Evolutionary conservation across 306 rosid species (phyloP).

Genomic region (Inga oerstediana): DNA sequence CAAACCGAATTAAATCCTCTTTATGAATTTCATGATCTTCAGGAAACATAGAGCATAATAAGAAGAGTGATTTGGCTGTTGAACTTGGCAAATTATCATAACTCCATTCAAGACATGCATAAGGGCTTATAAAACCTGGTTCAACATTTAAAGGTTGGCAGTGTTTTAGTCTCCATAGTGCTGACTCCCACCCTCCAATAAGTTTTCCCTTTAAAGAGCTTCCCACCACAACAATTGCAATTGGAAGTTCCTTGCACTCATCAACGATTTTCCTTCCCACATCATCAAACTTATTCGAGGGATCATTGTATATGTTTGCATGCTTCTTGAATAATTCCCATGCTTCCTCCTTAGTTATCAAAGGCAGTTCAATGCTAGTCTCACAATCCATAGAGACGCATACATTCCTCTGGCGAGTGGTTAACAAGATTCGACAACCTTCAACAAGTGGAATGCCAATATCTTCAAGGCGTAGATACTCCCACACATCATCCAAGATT

Average conservation of each 20-base stretch:
- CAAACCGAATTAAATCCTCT: background rate
- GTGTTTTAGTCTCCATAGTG: background rate
- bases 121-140: background rate
- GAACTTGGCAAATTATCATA: background rate
- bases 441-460: background rate
- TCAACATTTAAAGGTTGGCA: background rate
- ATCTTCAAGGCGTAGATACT: background rate
- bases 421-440: background rate
- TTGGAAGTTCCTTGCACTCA: background rate
- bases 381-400: background rate
- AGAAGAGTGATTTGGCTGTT: background rate
- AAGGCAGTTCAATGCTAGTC: background rate
- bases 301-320: background rate
- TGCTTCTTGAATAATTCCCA: background rate
- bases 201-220: background rate
- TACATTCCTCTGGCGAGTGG: background rate
- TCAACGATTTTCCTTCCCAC: background rate
- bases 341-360: background rate
- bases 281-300: background rate
- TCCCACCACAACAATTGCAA: background rate
- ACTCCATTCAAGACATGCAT: background rate
- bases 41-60: conserved; percentile 8
- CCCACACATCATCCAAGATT: conserved; percentile 14
- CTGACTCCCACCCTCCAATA: background rate
- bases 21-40: background rate